These are phyloP conservation scores for Suhomyces coccinellae DNA, from an alignment of 1,139 yeast species.

Conservation along the genomic window DNA sequence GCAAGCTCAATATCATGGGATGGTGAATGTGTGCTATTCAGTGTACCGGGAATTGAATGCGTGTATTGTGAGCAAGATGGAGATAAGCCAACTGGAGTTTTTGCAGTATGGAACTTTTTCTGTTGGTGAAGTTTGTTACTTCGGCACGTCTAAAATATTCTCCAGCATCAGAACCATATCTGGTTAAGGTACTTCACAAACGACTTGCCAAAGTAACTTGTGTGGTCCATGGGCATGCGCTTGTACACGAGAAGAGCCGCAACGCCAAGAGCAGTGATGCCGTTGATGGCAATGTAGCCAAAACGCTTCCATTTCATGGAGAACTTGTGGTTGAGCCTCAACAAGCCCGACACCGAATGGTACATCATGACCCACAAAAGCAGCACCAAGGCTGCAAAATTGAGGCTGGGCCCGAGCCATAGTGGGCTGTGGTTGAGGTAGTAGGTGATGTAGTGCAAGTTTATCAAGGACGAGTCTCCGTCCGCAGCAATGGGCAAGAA, in stretches of 20 bases:
- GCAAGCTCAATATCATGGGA: no score
- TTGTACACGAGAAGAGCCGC: constrained; percentile 28
- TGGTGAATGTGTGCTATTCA: no score
- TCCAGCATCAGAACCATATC: constrained; percentile 13
- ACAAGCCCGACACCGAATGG: constrained; percentile 40
- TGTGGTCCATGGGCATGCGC: constrained; percentile 17
- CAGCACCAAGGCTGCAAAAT: constrained; percentile 21
- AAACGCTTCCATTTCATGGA: constrained; percentile 32
- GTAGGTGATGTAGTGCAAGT: constrained; percentile 54
- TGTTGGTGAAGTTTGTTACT: no score
- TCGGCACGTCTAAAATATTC: no score
- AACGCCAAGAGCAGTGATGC: constrained; percentile 26
- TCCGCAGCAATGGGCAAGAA: constrained; percentile 52
- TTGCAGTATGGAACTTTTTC: no score
- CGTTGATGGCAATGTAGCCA: constrained; percentile 35
- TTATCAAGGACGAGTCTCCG: constrained; percentile 65
- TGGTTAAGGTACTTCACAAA: constrained; percentile 28
- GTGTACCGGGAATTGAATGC: no score
- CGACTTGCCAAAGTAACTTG: constrained; percentile 32
- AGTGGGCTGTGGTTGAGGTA: constrained; percentile 30
- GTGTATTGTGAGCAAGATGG: no score
- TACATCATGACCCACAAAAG: constrained; percentile 31
- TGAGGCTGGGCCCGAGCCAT: constrained; percentile 23
- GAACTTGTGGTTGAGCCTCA: constrained; percentile 31
- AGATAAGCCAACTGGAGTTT: no score